Evolutionary conservation across 176 grass and related monocot species (phyloP).

Genomic region (Bothriochloa decipiens): DNA sequence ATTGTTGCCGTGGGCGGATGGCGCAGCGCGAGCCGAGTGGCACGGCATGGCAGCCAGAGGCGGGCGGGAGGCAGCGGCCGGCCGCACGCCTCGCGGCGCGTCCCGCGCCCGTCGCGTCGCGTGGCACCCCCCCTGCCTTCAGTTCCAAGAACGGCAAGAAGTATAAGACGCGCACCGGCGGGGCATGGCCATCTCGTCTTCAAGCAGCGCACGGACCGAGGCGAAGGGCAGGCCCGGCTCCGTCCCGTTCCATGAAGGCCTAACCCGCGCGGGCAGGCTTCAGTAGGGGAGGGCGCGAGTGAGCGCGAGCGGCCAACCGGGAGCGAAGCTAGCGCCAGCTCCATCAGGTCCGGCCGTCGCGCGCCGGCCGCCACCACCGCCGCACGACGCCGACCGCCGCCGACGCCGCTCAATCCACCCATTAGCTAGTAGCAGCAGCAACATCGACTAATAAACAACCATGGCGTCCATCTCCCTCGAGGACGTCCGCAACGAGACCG

Average conservation of each 20-base stretch:
- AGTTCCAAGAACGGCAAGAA: too few relatives aligned
- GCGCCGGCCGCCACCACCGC: constrained; percentile 13
- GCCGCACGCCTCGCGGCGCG: neutral
- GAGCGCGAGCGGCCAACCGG: constrained; percentile 1
- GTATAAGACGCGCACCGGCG: constrained; percentile 31
- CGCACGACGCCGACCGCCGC: too few relatives aligned
- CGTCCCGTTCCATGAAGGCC: constrained; percentile 41
- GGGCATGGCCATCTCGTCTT: constrained; percentile 20
- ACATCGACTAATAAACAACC: neutral
- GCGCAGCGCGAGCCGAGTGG: neutral
- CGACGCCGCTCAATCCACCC: neutral
- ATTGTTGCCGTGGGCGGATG: neutral
- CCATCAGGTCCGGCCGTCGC: neutral
- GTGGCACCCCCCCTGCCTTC: neutral
- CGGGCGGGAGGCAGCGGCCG: neutral
- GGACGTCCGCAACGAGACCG: constrained; percentile 79
- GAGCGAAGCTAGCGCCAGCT: neutral
- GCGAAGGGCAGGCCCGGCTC: constrained; percentile 38
- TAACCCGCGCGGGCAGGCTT: constrained; percentile 28
- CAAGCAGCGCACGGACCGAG: constrained; percentile 37
- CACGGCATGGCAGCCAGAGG: neutral
- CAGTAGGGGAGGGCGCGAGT: neutral
- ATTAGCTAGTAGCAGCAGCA: neutral
- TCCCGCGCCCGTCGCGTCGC: neutral
- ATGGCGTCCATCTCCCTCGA: constrained; percentile 83